Conservation (phyloP, 257 asterid species). For the Solanum chiquidenum region DNA sequence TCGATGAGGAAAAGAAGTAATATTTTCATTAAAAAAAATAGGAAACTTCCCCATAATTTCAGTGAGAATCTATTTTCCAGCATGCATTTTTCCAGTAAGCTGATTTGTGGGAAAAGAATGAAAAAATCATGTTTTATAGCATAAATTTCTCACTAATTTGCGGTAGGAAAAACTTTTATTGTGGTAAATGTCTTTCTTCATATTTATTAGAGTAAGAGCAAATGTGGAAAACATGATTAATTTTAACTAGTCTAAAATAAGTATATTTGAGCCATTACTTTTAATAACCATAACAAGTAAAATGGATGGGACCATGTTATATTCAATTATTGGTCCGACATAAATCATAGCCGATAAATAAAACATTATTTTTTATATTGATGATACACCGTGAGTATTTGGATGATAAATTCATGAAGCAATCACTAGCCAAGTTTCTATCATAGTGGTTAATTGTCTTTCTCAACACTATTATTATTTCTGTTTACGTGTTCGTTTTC, state of each 20-base stretch:
- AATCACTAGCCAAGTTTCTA: not conserved
- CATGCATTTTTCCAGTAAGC: too few relatives aligned
- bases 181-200: not conserved
- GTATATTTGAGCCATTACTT: not conserved
- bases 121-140: too few relatives aligned
- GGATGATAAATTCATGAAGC: not conserved
- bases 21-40: too few relatives aligned
- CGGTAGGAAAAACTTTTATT: not conserved
- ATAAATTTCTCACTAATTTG: too few relatives aligned
- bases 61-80: accelerated
- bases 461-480: not conserved
- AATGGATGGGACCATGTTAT: not conserved
- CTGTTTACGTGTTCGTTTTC: not conserved
- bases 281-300: not conserved
- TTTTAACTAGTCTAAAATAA: too few relatives aligned
- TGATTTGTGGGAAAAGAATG: accelerated
- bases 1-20: too few relatives aligned
- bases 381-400: not conserved
- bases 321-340: not conserved
- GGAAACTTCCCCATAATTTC: too few relatives aligned
- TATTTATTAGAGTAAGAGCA: not conserved
- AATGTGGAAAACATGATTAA: not conserved
- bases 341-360: not conserved
- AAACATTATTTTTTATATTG: not conserved
- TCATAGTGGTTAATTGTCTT: not conserved